Conservation (phyloP, 2,329 filamentous ascomycete species). For the Phaeomoniella chlamydospora region DNA sequence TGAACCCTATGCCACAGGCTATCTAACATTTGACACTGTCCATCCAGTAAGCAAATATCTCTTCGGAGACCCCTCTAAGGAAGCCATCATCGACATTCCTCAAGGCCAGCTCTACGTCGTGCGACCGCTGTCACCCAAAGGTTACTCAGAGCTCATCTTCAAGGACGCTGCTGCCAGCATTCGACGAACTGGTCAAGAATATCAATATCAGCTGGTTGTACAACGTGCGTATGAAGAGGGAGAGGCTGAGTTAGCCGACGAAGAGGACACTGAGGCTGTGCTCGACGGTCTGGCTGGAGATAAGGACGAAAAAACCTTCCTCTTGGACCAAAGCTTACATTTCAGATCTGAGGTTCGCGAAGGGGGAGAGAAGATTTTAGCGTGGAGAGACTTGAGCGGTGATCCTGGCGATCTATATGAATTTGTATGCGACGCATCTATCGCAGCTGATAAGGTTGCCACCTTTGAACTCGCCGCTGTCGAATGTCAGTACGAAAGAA, state of each 20-base stretch:
- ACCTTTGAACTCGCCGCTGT: slow-evolving; percentile 71
- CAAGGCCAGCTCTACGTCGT: slow-evolving; percentile 97
- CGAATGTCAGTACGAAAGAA: slow-evolving; percentile 96
- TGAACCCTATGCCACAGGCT: no score
- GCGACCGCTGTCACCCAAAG: slow-evolving; percentile 85
- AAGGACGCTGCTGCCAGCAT: slow-evolving; percentile 90
- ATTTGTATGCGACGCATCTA: slow-evolving; percentile 77
- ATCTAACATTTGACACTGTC: slow-evolving; percentile 3
- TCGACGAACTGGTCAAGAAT: slow-evolving; percentile 83
- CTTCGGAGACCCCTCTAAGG: slow-evolving; percentile 77
- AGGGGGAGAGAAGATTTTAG: slow-evolving; percentile 70
- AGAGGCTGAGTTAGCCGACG: slow-evolving; percentile 84
- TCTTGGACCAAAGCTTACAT: slow-evolving; percentile 83
- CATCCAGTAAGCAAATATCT: slow-evolving; percentile 72
- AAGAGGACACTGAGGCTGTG: slow-evolving; percentile 70
- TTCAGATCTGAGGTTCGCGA: slow-evolving; percentile 74
- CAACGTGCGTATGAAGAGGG: slow-evolving; percentile 96
- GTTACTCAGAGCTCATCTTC: slow-evolving; percentile 97
- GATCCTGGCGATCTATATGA: slow-evolving; percentile 94
- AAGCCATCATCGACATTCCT: slow-evolving; percentile 84
- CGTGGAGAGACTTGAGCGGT: slow-evolving; percentile 89
- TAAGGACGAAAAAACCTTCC: slow-evolving; percentile 92
- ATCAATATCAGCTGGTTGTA: slow-evolving; percentile 92
- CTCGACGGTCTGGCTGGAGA: slow-evolving; percentile 61
- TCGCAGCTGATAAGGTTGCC: slow-evolving; percentile 55